Conservation (phyloP, 495 filamentous ascomycete genomes). For the Platismatia glauca region DNA sequence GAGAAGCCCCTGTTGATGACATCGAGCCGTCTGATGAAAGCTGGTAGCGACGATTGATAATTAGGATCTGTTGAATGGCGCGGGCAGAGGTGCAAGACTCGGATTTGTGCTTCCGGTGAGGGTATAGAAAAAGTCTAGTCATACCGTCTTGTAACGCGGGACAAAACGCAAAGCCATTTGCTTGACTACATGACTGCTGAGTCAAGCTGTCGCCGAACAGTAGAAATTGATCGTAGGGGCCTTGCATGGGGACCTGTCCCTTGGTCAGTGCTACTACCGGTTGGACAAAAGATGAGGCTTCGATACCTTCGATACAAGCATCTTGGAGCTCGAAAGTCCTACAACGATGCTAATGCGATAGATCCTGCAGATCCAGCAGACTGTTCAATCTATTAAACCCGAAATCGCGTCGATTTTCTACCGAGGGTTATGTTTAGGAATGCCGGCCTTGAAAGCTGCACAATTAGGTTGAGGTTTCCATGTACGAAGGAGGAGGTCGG, state of each 20-base stretch:
- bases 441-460: no score
- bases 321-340: background rate
- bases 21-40: constrained; percentile 56
- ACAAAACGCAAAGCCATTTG: constrained; percentile 60
- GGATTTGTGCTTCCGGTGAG: background rate
- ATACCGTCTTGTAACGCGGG: constrained; percentile 62
- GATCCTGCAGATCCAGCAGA: background rate
- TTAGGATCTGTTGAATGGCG: background rate
- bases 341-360: background rate
- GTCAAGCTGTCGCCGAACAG: constrained; percentile 80
- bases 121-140: background rate
- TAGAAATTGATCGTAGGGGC: constrained; percentile 59
- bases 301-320: background rate
- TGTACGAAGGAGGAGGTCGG: no score
- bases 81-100: constrained; percentile 8
- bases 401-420: no score
- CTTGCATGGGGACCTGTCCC: constrained; percentile 5
- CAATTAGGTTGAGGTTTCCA: no score
- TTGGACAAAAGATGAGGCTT: background rate
- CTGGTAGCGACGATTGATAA: constrained; percentile 27
- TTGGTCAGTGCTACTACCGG: background rate
- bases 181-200: constrained; percentile 48
- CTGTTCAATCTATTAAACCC: no score
- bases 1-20: constrained; percentile 57
- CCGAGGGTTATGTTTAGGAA: no score